Base-by-base conservation (phyloP, 768 basidiomycete species). In the Mycena floridula region DNA sequence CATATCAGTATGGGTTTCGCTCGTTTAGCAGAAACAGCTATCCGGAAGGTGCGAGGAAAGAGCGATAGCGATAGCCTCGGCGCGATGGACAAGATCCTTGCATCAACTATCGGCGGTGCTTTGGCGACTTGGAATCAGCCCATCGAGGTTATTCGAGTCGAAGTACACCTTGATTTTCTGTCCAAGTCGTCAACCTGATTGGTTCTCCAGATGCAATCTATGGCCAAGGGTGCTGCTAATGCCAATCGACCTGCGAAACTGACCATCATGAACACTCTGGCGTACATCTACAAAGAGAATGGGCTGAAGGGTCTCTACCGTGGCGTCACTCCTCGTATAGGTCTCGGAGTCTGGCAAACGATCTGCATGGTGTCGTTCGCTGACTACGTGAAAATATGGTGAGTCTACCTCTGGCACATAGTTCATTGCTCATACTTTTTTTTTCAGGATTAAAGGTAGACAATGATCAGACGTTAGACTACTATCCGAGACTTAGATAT, bases 81-180 rank as follows among this genome's bases (percentile, higher is more conserved):
- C 47, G 79, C 89, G 5, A 12, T 78, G 16, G 96, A 99, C 62
- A 97, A 94, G 68, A 91, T 98, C 55, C 45, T 85, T 25, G 75
- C 93, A 7, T 94, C 92, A 15, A 79, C 85, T 1, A 74, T 97
- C 44, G 95, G 89, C 58, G 94, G 96, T 65, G 94, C 96, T 36
- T 68, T 98, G 50, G 95, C 91, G 11, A 96, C 93, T 42, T 99
- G 96, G 96, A 99, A 99, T 65, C 96, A 98, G 61, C 95, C 93
- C 30, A 96, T 97, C 49, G 94, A 97, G 67, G 95, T 97, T 54
- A 77, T 98, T 52, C 89, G 95, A 45, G 92, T 98, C 25, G 94
- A 96, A 76, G 92, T 90, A 60, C 30, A 15, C 5, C 2, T 38
- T 21, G 13, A 15, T 22, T 13, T 20, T 39, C 38, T 39, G 13